Conservation (phyloP, 2,329 filamentous ascomycete genomes). For the Aspergillus sp. region DNA sequence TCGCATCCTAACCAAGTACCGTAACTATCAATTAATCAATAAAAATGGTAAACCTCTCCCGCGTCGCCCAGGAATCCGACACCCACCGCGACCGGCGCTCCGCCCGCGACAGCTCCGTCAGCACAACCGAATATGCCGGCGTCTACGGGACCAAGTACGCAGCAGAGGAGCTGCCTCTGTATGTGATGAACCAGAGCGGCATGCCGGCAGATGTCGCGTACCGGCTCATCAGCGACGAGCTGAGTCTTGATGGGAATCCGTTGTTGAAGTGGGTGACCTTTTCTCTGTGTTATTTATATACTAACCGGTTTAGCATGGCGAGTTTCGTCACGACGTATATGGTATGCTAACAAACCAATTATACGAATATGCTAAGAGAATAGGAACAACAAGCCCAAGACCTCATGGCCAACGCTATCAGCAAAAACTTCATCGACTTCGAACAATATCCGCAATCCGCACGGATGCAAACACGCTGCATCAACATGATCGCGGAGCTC, state of each 20-base stretch:
- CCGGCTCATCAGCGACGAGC: slow-evolving; percentile 63
- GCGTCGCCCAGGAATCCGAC: slow-evolving; percentile 30
- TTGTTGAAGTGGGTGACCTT: slow-evolving; percentile 61
- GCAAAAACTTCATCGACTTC: slow-evolving; percentile 71
- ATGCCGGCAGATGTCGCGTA: slow-evolving; percentile 77
- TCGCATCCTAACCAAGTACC: too few relatives aligned
- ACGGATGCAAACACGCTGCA: slow-evolving; percentile 65
- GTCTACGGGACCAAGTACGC: slow-evolving; percentile 87
- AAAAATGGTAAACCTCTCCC: slow-evolving; percentile 40
- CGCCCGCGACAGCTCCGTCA: slow-evolving; percentile 13
- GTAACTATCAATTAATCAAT: background rate
- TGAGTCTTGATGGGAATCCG: slow-evolving; percentile 65
- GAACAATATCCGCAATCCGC: slow-evolving; percentile 63
- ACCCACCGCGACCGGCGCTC: slow-evolving; percentile 21
- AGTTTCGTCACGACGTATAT: slow-evolving; percentile 72
- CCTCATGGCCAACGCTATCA: slow-evolving; percentile 66
- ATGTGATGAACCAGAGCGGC: slow-evolving; percentile 80
- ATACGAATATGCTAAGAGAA: background rate
- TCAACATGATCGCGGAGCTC: slow-evolving; percentile 66
- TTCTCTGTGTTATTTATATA: background rate
- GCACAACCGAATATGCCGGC: slow-evolving; percentile 51
- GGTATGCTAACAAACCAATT: slow-evolving; percentile 24
- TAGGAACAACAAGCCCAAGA: slow-evolving; percentile 61
- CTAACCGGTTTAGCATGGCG: slow-evolving; percentile 5
- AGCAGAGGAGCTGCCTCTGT: slow-evolving; percentile 72